Percentiles rank a stretch among this genome's conserved stretches.
Conservation (phyloP, 345 rosid genomes). For the Raphanus sativus region DNA sequence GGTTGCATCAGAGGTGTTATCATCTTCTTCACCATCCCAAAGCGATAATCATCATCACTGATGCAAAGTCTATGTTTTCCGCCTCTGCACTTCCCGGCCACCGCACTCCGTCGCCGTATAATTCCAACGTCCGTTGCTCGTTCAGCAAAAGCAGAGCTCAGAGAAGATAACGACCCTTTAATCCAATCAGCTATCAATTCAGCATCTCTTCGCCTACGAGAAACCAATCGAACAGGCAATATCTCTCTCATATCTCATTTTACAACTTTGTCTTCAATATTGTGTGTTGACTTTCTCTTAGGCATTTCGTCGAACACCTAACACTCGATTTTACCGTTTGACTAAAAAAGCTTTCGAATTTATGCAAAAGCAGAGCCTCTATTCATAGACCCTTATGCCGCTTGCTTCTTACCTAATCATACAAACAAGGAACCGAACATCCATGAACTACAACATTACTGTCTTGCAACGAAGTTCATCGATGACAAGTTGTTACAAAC, state of each 20-base stretch:
- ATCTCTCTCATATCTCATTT: too few relatives aligned
- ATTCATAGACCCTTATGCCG: slow-evolving; percentile 79
- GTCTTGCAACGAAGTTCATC: slow-evolving; percentile 77
- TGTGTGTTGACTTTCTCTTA: slow-evolving; percentile 5
- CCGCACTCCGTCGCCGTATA: slow-evolving; percentile 9
- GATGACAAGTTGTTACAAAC: slow-evolving; percentile 72
- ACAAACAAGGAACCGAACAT: slow-evolving; percentile 48
- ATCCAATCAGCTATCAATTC: slow-evolving; percentile 57
- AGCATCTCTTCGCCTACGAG: slow-evolving; percentile 80
- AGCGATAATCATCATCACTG: slow-evolving; percentile 8
- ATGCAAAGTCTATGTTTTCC: slow-evolving; percentile 34
- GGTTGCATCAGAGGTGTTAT: not conserved
- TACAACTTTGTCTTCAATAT: not conserved
- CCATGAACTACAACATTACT: slow-evolving; percentile 44
- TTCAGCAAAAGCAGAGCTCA: slow-evolving; percentile 42
- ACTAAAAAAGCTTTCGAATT: slow-evolving; percentile 16
- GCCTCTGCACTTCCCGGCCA: slow-evolving; percentile 29
- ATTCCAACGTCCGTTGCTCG: not conserved
- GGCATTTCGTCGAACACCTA: slow-evolving; percentile 25
- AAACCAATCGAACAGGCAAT: slow-evolving; percentile 68
- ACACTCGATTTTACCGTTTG: not conserved
- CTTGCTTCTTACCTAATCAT: slow-evolving; percentile 63
- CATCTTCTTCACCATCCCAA: slow-evolving; percentile 2
- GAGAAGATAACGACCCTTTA: slow-evolving; percentile 56
- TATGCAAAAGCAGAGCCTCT: slow-evolving; percentile 66